Conservation (phyloP, 2,329 filamentous ascomycete genomes). For the Colletotrichum cuscutae region DNA sequence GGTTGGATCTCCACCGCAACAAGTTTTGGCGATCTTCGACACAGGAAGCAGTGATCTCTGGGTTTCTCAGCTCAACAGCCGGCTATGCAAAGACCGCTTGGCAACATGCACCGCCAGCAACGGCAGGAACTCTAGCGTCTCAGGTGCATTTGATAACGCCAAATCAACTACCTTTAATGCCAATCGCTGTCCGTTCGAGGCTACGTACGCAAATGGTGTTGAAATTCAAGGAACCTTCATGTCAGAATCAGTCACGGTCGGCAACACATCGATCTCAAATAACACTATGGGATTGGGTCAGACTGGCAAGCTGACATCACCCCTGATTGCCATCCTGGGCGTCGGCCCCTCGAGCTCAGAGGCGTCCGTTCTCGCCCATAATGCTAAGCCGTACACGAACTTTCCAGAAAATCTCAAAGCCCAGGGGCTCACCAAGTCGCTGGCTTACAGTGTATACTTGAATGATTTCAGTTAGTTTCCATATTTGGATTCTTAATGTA, state of each 20-base stretch:
- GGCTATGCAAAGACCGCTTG: not conserved
- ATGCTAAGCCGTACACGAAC: not conserved
- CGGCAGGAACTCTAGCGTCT: not conserved
- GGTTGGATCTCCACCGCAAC: not conserved
- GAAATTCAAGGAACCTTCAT: not conserved
- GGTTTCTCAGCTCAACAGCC: conserved; percentile 11
- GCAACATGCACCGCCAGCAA: not conserved
- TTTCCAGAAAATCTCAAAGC: not conserved
- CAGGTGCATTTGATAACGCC: not conserved
- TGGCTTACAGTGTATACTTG: not conserved
- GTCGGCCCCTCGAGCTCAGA: conserved; percentile 1
- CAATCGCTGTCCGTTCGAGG: not conserved
- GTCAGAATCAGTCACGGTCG: not conserved
- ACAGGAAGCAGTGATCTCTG: conserved; percentile 19
- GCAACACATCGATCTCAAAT: not conserved
- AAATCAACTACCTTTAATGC: not conserved
- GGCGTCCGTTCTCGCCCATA: not conserved
- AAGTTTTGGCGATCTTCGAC: conserved; percentile 13
- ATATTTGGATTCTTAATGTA: too few relatives aligned
- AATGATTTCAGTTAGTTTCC: not conserved
- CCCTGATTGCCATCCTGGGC: conserved; percentile 8
- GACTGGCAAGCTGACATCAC: conserved; percentile 2
- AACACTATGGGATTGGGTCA: conserved; percentile 7
- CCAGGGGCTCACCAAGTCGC: not conserved
- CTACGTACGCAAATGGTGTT: not conserved